Evolutionary conservation across 1,139 yeast genomes (phyloP), one percentile per base, ranked within the genome.

Genomic region (Pichia sp.): DNA sequence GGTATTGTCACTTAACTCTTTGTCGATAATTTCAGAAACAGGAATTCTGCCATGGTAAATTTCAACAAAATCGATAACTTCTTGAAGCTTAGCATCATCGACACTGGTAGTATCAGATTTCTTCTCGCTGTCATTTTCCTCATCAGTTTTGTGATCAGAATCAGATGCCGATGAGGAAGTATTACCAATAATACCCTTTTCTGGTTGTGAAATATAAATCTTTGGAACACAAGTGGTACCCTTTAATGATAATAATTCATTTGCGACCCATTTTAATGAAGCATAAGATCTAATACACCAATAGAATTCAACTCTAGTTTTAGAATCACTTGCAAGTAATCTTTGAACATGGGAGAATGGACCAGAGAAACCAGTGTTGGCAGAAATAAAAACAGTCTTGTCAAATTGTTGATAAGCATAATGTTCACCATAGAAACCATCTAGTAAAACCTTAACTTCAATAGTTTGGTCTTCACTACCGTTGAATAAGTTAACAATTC

Each of bases 351-450:
- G 68, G 7, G 66, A 58, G 40, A 64, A 61, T 11, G 70, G 69
- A 38, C 70, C 72, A 2, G 95, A 85, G 53, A 87, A 74, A 55
- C 95, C 95, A 51, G 83, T 82, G 40, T 93, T 91, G 53, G 90
- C 86, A 3, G 85, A 81, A 46, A 85, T 58, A 41, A 85, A 70
- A 15, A 83, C 67, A 7, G 77, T 71, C 48, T 75, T 77, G 46
- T 79, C 82, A 60, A 76, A 84, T 46, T 77, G 71, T 45, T 74
- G 73, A 41, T 80, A 65, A 59, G 88, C 77, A 50, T 79, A 60
- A 52, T 71, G 62, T 53, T 67, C 62, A 52, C 89, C 85, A 58
- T 83, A 83, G 32, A 45, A 49, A 11, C 53, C 54, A 19, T 51
- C 54, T 27, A 51, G 28, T 7, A 2, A 87, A 85, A 0, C 88